phyloP scores from a whole-genome alignment of 805 yeast species.

The Candida ovalis region DNA sequence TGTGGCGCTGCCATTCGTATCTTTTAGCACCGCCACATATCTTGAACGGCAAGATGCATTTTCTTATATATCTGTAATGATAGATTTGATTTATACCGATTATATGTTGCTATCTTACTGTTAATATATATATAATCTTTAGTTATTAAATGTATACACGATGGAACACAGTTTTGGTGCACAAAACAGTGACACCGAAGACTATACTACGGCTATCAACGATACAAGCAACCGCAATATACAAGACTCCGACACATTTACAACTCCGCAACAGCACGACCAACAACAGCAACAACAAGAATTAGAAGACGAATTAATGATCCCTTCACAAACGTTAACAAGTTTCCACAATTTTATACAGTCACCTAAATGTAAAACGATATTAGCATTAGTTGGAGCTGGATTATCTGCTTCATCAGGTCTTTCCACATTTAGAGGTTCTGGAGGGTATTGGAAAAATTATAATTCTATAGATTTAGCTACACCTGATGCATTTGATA shows the following conservation, averaged over 20 bases:
- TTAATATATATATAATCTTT: no score
- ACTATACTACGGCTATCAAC: not conserved
- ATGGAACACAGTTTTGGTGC: not conserved
- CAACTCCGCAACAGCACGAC: not conserved
- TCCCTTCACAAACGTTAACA: constrained; percentile 2
- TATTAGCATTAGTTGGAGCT: constrained; percentile 73
- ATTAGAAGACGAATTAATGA: not conserved
- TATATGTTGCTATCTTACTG: no score
- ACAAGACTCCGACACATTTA: no score
- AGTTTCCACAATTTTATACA: constrained; percentile 43
- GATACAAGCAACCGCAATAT: no score
- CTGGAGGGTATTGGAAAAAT: constrained; percentile 73
- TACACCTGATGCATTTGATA: constrained; percentile 84
- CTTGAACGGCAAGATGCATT: no score
- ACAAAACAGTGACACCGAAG: not conserved
- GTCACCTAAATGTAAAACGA: constrained; percentile 37
- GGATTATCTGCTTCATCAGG: constrained; percentile 81
- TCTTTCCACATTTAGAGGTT: constrained; percentile 66
- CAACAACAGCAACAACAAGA: not conserved
- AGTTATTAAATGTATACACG: not conserved
- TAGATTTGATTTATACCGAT: no score
- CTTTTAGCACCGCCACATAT: no score
- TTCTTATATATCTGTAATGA: no score
- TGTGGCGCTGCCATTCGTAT: no score
- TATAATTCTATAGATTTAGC: constrained; percentile 81